Evolutionary conservation across 2,329 filamentous ascomycete species (phyloP).

Genomic region (Didymella sp.): DNA sequence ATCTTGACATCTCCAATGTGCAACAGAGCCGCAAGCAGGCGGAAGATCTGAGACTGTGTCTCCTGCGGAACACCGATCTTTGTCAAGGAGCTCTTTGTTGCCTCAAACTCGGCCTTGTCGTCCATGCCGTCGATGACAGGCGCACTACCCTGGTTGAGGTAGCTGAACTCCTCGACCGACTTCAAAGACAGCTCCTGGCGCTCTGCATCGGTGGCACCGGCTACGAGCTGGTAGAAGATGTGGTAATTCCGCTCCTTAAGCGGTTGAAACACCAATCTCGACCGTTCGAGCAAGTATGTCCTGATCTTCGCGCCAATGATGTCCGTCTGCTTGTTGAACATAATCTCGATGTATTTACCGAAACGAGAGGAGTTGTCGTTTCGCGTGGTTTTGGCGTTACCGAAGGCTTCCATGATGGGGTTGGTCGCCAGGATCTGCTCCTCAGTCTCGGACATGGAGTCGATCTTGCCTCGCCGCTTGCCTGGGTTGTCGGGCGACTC

Average conservation of each 20-base stretch:
- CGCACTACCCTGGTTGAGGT: slow-evolving; percentile 92
- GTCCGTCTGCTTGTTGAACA: slow-evolving; percentile 94
- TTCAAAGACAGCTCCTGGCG: slow-evolving; percentile 79
- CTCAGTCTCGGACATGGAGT: slow-evolving; percentile 95
- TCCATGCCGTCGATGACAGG: slow-evolving; percentile 93
- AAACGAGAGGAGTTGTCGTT: slow-evolving; percentile 99
- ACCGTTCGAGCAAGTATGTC: slow-evolving; percentile 93
- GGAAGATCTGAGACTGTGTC: slow-evolving; percentile 86
- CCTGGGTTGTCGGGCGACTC: slow-evolving; percentile 89
- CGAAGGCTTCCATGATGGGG: slow-evolving; percentile 99
- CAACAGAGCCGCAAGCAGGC: slow-evolving; percentile 84
- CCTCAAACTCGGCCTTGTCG: slow-evolving; percentile 91
- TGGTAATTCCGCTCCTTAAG: slow-evolving; percentile 98
- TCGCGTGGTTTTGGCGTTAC: slow-evolving; percentile 98
- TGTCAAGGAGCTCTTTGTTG: slow-evolving; percentile 82
- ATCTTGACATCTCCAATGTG: slow-evolving; percentile 98
- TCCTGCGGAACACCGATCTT: slow-evolving; percentile 82
- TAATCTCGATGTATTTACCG: slow-evolving; percentile 99
- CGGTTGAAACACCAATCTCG: slow-evolving; percentile 94
- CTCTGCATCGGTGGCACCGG: slow-evolving; percentile 85
- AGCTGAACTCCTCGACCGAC: slow-evolving; percentile 89
- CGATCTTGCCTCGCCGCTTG: slow-evolving; percentile 74
- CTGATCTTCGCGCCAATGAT: slow-evolving; percentile 98
- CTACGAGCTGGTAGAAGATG: slow-evolving; percentile 97
- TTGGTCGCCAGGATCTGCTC: slow-evolving; percentile 98